Evolutionary conservation across 2,329 filamentous ascomycete genomes (phyloP), one percentile per base, ranked within the genome.

Genomic region (Alternaria sp.): DNA sequence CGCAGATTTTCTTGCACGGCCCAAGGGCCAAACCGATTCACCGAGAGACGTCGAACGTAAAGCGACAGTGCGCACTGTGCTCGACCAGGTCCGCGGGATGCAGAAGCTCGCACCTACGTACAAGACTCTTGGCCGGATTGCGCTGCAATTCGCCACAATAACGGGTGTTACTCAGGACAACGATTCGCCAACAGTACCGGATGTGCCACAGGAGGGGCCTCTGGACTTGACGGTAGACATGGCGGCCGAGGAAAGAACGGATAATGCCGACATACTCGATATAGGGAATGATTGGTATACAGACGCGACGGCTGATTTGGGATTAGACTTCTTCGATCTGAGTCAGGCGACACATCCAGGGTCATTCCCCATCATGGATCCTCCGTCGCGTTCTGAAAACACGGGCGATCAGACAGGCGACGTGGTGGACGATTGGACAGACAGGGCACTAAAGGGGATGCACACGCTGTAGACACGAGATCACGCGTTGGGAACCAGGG

Each of bases 1-100:
- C 43, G 67, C 69, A 15, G 72, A 75, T 51, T 75, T 75, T 25
- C 70, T 75, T 26, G 71, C 69, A 4, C 70, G 73, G 15, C 70
- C 72, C 4, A 67, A 57, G 40, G 62, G 59, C 5, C 67, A 70
- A 21, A 45, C 17, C 3, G 70, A 74, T 23, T 69, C 70, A 8
- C 40, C 54, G 4, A 70, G 64, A 43, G 73, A 75, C 54, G 40
- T 49, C 4, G 65, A 71, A 56, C 64, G 74, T 15, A 76, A 75
- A 45, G 57, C 59, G 19, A 67, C 63, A 21, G 71, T 75, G 47
- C 61, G 66, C 23, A 54, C 57, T 23, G 68, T 74, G 59, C 61
- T 75, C 6, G 55, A 60, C 6, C 64, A 66, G 19, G 60, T 70
- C 44, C 62, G 62, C 15, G 59, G 59, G 7, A 64, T 73, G 64